Percentiles rank a stretch among this genome's conserved stretches.
These are phyloP conservation scores for Kazachstania viticola DNA, from an alignment of 805 yeast genomes.

Conservation along the genomic window DNA sequence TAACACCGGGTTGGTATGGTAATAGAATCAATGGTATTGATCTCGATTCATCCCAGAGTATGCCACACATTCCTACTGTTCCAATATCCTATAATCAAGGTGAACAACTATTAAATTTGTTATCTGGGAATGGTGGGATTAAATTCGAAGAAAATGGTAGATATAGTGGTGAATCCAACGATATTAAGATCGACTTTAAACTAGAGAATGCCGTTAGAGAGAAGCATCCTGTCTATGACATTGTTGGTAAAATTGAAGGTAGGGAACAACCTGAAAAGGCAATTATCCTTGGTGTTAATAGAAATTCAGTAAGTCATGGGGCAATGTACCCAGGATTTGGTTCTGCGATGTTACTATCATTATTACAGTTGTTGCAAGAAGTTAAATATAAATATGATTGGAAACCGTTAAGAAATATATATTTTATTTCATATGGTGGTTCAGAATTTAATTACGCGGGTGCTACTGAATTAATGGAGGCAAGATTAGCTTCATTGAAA, in stretches of 20 bases:
- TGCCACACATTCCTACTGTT: slow-evolving; percentile 65
- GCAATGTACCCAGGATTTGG: slow-evolving; percentile 64
- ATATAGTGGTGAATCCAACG: slow-evolving; percentile 14
- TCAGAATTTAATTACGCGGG: slow-evolving; percentile 75
- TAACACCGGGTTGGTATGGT: slow-evolving; percentile 60
- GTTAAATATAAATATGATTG: slow-evolving; percentile 57
- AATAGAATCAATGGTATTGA: slow-evolving; percentile 34
- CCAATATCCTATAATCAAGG: slow-evolving; percentile 74
- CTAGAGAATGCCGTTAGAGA: slow-evolving; percentile 36
- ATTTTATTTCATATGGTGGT: slow-evolving; percentile 79
- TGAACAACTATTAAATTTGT: slow-evolving; percentile 24
- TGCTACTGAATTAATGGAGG: slow-evolving; percentile 63
- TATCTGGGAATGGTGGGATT: slow-evolving; percentile 18
- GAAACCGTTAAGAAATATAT: slow-evolving; percentile 74
- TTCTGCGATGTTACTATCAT: slow-evolving; percentile 57
- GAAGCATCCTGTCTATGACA: slow-evolving; percentile 64
- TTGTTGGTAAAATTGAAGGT: slow-evolving; percentile 68
- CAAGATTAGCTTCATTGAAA: slow-evolving; percentile 38
- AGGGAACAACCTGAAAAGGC: slow-evolving; percentile 67
- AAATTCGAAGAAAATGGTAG: slow-evolving; percentile 12
- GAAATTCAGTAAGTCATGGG: slow-evolving; percentile 74
- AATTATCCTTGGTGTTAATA: slow-evolving; percentile 67
- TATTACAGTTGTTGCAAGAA: slow-evolving; percentile 55
- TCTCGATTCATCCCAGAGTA: slow-evolving; percentile 36
- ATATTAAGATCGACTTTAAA: slow-evolving; percentile 18